These are phyloP conservation scores for Umbilicus rupestris DNA, from an alignment of 164 flowering plant genomes.

Conservation along the genomic window DNA sequence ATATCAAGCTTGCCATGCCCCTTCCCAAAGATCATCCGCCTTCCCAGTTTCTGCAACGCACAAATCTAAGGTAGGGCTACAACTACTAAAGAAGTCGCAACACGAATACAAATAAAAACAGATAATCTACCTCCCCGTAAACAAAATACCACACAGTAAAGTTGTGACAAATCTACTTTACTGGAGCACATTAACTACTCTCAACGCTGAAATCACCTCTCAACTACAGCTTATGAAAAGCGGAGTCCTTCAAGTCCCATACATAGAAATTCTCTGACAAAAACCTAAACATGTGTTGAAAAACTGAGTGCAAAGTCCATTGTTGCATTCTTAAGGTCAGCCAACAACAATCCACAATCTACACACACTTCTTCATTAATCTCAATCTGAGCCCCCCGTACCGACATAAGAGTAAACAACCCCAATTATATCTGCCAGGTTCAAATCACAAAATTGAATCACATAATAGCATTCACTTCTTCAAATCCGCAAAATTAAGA, in stretches of 20 bases:
- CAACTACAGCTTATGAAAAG: neutral
- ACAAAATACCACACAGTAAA: neutral
- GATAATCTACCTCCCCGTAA: neutral
- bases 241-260: neutral
- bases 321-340: neutral
- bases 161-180: neutral
- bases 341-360: neutral
- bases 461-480: neutral
- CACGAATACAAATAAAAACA: neutral
- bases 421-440: neutral
- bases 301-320: neutral
- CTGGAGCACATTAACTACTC: neutral
- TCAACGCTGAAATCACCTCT: neutral
- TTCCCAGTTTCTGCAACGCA: constrained; percentile 52
- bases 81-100: neutral
- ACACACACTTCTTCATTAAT: neutral
- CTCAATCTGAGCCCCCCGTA: neutral
- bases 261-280: neutral
- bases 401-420: neutral
- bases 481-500: neutral
- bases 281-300: neutral
- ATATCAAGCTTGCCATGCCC: constrained; percentile 18
- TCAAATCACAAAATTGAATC: neutral
- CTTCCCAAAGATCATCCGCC: constrained; percentile 47
- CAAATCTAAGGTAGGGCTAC: neutral